Conservation (phyloP, 768 basidiomycete genomes). For the Hydnum rufescens region DNA sequence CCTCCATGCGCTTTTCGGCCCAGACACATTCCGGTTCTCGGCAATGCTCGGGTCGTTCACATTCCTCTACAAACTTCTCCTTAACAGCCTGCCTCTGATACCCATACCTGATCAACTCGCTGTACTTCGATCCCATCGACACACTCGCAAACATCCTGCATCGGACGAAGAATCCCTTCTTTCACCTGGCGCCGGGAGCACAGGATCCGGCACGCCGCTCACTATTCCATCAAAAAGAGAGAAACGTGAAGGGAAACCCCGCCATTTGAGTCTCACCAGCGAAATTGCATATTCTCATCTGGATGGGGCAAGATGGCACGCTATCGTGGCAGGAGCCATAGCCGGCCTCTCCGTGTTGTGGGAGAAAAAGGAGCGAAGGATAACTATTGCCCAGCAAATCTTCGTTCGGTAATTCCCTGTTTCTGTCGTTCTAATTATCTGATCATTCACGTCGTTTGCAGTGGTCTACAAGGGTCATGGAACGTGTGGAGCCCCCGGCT, state of each 20-base stretch:
- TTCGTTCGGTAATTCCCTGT: constrained; percentile 54
- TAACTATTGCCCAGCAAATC: constrained; percentile 64
- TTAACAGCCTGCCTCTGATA: constrained; percentile 59
- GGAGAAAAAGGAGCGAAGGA: constrained; percentile 46
- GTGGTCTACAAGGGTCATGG: constrained; percentile 79
- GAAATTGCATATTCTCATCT: neutral
- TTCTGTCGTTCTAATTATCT: neutral
- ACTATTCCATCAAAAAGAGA: constrained; percentile 2
- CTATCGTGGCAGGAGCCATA: constrained; percentile 55
- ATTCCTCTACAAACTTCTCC: constrained; percentile 54
- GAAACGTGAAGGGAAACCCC: neutral
- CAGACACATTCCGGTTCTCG: constrained; percentile 67
- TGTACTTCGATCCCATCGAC: neutral
- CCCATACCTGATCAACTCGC: constrained; percentile 21
- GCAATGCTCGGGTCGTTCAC: constrained; percentile 71
- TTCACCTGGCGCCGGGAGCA: constrained; percentile 7
- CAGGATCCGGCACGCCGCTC: constrained; percentile 7
- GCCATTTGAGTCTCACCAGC: neutral
- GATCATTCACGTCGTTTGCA: constrained; percentile 14
- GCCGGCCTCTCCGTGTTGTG: constrained; percentile 55
- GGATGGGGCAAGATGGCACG: constrained; percentile 41
- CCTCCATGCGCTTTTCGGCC: constrained; percentile 65
- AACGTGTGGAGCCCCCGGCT: constrained; percentile 53
- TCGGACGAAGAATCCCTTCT: constrained; percentile 10
- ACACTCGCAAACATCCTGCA: constrained; percentile 14